Percentiles rank a stretch among this genome's conserved stretches.
phyloP scores from a whole-genome alignment of 2,329 filamentous ascomycete genomes.

The Sphaerulina musiva region DNA sequence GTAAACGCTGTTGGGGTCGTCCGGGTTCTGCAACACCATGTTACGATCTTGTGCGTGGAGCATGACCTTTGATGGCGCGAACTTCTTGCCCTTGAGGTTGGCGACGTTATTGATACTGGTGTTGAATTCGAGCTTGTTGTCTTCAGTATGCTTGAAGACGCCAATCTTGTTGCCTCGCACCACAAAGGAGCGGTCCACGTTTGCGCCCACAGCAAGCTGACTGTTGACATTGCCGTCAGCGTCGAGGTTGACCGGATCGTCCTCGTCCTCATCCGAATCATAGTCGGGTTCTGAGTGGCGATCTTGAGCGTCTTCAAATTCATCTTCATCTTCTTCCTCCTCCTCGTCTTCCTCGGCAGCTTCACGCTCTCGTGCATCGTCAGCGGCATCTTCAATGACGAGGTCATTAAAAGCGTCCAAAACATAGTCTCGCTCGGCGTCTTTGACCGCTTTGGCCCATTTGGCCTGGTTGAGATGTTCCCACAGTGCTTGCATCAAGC shows the following conservation, averaged over 20 bases:
- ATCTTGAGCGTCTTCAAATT: conserved; percentile 57
- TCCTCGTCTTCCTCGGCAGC: conserved; percentile 50
- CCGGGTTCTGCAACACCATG: conserved; percentile 75
- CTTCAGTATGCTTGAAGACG: conserved; percentile 91
- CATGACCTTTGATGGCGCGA: conserved; percentile 96
- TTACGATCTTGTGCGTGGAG: conserved; percentile 83
- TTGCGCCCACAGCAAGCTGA: conserved; percentile 90
- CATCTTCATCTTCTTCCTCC: conserved; percentile 36
- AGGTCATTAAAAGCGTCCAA: conserved; percentile 92
- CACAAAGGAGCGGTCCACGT: conserved; percentile 93
- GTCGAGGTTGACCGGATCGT: conserved; percentile 64
- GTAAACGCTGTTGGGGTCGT: conserved; percentile 84
- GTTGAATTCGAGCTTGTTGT: conserved; percentile 90
- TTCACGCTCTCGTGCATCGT: conserved; percentile 49
- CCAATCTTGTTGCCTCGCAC: conserved; percentile 97
- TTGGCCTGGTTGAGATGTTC: conserved; percentile 91
- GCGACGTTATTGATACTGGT: conserved; percentile 96
- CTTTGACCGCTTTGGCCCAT: conserved; percentile 79
- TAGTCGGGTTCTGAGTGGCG: conserved; percentile 64
- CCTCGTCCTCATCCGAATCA: conserved; percentile 66
- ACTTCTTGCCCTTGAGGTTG: conserved; percentile 77
- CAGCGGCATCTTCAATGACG: conserved; percentile 72
- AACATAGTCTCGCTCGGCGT: conserved; percentile 88
- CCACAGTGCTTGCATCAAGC: conserved; percentile 92
- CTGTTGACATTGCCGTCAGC: conserved; percentile 83